A percentile compares a stretch with the other conserved stretches of the same genome.
Evolutionary conservation across 257 asterid genomes (phyloP).

Genomic region (Fraxinus cuspidata): DNA sequence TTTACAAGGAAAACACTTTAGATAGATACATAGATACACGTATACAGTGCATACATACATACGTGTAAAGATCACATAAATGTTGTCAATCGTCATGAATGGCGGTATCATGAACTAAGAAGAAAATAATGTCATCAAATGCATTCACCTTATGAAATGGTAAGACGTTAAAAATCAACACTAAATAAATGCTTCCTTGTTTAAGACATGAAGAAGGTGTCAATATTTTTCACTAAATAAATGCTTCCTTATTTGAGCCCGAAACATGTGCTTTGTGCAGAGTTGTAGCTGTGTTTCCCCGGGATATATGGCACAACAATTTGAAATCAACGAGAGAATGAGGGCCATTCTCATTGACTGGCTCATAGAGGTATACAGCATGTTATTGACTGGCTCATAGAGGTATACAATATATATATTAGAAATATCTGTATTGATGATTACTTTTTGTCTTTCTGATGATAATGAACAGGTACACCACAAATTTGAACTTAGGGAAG

Average conservation of each 20-base stretch:
- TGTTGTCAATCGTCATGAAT: no score
- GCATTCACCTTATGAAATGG: no score
- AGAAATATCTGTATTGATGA: not conserved
- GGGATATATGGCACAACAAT: conserved; percentile 21
- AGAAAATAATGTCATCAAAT: no score
- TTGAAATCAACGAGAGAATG: conserved; percentile 49
- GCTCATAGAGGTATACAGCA: conserved; percentile 43
- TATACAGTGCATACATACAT: no score
- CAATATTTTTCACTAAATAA: no score
- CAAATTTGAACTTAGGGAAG: conserved; percentile 54
- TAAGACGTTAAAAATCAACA: no score
- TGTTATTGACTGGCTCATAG: conserved; percentile 49
- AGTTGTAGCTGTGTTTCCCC: conserved; percentile 42
- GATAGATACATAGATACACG: no score
- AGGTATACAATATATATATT: conserved; percentile 18
- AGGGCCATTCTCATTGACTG: conserved; percentile 53
- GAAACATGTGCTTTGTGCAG: conserved; percentile 21
- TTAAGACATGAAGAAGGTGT: no score
- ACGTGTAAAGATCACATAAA: no score
- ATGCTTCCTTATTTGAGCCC: no score
- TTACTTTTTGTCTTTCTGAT: not conserved
- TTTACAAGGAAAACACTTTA: no score
- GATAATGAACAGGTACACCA: conserved; percentile 42
- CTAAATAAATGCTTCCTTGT: no score
- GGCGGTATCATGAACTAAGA: not conserved